Percentiles rank a stretch among this genome's conserved stretches.
These are phyloP conservation scores for Astragalus membranaceus DNA, from an alignment of 306 rosid species.

Conservation along the genomic window DNA sequence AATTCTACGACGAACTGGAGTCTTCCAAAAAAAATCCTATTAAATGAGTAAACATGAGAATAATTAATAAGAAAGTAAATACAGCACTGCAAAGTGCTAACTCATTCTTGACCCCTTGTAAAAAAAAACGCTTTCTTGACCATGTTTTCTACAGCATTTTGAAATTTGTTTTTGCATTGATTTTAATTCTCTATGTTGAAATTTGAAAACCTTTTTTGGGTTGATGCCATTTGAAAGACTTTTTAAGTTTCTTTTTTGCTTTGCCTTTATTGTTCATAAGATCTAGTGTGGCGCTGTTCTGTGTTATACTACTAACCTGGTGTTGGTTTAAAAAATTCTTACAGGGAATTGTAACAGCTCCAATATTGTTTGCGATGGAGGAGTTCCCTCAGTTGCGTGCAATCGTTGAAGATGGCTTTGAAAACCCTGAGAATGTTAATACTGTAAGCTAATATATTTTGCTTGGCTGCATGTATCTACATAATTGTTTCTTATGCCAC, in stretches of 20 bases:
- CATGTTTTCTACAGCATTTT: not conserved
- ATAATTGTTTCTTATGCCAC: not conserved
- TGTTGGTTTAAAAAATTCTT: constrained; percentile 18
- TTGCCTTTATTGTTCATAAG: constrained; percentile 6
- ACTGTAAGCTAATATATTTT: constrained; percentile 49
- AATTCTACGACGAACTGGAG: not conserved
- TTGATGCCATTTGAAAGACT: not conserved
- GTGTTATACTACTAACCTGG: not conserved
- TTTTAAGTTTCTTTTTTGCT: not conserved
- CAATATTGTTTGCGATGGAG: constrained; percentile 90
- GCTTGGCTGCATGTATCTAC: constrained; percentile 13
- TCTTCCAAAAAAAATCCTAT: not conserved
- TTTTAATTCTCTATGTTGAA: not conserved
- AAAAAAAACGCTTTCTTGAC: not conserved
- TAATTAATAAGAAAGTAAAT: not conserved
- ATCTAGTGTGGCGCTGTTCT: not conserved
- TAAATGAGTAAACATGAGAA: not conserved
- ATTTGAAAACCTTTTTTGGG: not conserved
- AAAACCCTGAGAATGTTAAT: constrained; percentile 61
- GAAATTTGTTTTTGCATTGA: not conserved
- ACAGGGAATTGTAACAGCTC: constrained; percentile 94
- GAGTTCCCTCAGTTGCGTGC: constrained; percentile 83
- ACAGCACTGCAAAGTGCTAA: not conserved
- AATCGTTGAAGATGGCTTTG: constrained; percentile 67
- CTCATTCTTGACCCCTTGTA: not conserved